A percentile compares a stretch with the other conserved stretches of the same genome.
Conservation (phyloP, 2,329 filamentous ascomycete species). For the Juglanconis sp. region DNA sequence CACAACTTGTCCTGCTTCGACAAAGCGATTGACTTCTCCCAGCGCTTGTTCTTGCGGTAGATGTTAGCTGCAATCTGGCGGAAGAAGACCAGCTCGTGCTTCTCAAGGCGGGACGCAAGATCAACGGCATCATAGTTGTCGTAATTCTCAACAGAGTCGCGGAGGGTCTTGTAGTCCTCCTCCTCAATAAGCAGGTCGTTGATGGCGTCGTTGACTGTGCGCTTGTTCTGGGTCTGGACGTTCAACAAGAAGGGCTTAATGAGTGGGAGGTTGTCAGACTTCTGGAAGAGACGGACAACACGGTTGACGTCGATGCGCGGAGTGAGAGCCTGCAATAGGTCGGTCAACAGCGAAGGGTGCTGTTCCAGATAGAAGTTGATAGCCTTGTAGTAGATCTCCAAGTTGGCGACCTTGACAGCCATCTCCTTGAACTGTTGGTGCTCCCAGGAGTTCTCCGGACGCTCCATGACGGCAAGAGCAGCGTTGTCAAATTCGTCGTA, state of each 20-base stretch:
- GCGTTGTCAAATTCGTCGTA: slow-evolving; percentile 99
- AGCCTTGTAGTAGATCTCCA: slow-evolving; percentile 98
- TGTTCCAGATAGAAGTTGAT: slow-evolving; percentile 97
- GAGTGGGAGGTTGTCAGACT: slow-evolving; percentile 94
- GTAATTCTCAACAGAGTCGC: slow-evolving; percentile 96
- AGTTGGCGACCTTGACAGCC: slow-evolving; percentile 92
- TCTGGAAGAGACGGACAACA: slow-evolving; percentile 98
- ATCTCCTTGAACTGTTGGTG: slow-evolving; percentile 99
- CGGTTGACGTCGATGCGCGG: slow-evolving; percentile 95
- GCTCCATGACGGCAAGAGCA: slow-evolving; percentile 95
- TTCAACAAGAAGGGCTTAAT: slow-evolving; percentile 99
- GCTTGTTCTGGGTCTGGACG: slow-evolving; percentile 96
- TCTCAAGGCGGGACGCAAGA: slow-evolving; percentile 87
- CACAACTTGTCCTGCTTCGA: slow-evolving; percentile 99
- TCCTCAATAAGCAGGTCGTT: slow-evolving; percentile 98
- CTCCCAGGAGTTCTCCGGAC: slow-evolving; percentile 95
- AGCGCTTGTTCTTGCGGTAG: slow-evolving; percentile 99
- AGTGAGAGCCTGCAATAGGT: slow-evolving; percentile 88
- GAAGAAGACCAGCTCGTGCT: slow-evolving; percentile 98
- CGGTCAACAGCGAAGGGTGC: slow-evolving; percentile 92
- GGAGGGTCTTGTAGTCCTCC: slow-evolving; percentile 97
- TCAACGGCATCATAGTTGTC: slow-evolving; percentile 98
- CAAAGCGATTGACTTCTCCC: slow-evolving; percentile 97
- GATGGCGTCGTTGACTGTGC: slow-evolving; percentile 94
- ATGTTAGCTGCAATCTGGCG: slow-evolving; percentile 96